Conservation (phyloP, 495 filamentous ascomycete genomes). For the Tuber calosporum region DNA sequence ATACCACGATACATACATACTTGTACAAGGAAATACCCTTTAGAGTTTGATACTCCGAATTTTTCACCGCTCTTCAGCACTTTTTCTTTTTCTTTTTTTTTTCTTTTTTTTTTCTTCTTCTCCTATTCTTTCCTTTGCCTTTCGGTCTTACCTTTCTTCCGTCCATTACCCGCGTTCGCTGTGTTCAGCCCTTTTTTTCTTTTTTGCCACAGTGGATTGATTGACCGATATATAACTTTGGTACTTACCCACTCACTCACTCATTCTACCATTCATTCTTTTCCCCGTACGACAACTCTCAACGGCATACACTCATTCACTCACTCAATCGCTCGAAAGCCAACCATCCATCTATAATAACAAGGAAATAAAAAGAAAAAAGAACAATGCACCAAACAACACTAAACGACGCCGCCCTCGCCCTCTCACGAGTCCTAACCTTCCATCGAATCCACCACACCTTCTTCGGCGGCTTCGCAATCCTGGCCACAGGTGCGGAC, state of each 20-base stretch:
- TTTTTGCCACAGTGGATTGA: not conserved
- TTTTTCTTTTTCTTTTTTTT: not conserved
- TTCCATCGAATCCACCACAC: slow-evolving; percentile 41
- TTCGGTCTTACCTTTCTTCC: slow-evolving; percentile 1
- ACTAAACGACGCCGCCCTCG: slow-evolving; percentile 39
- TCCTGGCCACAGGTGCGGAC: slow-evolving; percentile 34
- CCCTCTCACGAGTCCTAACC: slow-evolving; percentile 40
- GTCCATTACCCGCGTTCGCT: not conserved
- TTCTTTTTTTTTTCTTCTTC: not conserved
- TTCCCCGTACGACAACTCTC: no score
- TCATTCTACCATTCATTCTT: no score
- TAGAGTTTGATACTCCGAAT: slow-evolving; percentile 4
- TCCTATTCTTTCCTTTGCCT: no score
- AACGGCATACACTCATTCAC: not conserved
- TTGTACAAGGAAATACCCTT: not conserved
- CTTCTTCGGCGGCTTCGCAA: slow-evolving; percentile 43
- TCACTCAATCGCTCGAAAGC: not conserved
- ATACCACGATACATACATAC: not conserved
- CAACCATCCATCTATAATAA: not conserved
- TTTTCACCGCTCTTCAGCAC: slow-evolving; percentile 3
- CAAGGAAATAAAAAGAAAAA: not conserved
- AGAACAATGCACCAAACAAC: slow-evolving; percentile 39
- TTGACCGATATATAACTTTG: not conserved
- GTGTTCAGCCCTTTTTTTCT: not conserved
- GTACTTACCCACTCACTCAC: not conserved